Conservation (phyloP, 2,329 filamentous ascomycete genomes). For the Esteya vermicola region DNA sequence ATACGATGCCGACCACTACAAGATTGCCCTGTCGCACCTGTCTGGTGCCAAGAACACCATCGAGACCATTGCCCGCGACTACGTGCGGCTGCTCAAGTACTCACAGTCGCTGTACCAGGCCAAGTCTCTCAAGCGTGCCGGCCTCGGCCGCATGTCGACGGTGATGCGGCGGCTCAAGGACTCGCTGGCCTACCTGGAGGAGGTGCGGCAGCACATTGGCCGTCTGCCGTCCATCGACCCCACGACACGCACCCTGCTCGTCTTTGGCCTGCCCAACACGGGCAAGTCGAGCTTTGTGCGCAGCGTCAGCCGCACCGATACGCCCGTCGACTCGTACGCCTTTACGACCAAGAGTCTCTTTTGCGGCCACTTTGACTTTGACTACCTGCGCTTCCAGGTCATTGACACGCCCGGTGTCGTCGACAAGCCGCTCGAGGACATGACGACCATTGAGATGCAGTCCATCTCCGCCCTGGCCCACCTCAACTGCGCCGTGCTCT, state of each 20-base stretch:
- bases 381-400: conserved; percentile 67
- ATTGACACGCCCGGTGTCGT: conserved; percentile 98
- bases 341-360: conserved; percentile 94
- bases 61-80: conserved; percentile 90
- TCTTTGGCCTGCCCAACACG: conserved; percentile 95
- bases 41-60: conserved; percentile 94
- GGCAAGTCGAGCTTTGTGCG: conserved; percentile 94
- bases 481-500: conserved; percentile 84
- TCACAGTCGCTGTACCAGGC: conserved; percentile 95
- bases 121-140: conserved; percentile 96
- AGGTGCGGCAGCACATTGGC: conserved; percentile 89
- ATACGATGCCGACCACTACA: conserved; percentile 96
- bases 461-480: conserved; percentile 96
- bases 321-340: conserved; percentile 93
- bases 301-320: conserved; percentile 85
- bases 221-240: conserved; percentile 98
- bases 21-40: conserved; percentile 88
- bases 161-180: conserved; percentile 92
- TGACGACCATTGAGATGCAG: conserved; percentile 99
- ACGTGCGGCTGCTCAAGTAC: conserved; percentile 82
- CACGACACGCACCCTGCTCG: conserved; percentile 88
- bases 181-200: conserved; percentile 86
- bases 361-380: conserved; percentile 96
- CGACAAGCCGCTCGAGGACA: conserved; percentile 94
- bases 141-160: conserved; percentile 94